Base-by-base conservation (phyloP, 306 rosid genomes). In the Hylodesmum podocarpum region DNA sequence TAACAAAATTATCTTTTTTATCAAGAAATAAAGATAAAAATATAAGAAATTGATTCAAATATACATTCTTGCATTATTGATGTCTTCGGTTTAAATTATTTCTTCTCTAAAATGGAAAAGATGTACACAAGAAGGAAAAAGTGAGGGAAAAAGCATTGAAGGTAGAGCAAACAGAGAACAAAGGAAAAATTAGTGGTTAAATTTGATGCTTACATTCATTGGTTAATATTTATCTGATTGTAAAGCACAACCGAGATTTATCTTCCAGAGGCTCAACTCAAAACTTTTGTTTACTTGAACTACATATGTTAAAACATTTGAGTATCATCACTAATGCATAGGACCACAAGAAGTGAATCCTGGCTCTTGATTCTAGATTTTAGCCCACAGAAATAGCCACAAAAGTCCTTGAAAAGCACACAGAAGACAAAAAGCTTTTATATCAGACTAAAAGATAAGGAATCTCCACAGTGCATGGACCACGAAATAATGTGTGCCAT, bases 341-440 rank as follows among this genome's bases (percentile, higher is more conserved):
- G 66, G 51, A 70, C 51, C 50, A 46, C 51, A 6, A 36, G 36
- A 5, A 49, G 16, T 40, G 65, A 66, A 53, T 24, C 18, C 15
- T 51, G 81, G 67, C 81, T 76, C 81, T 51, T 66, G 33, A 51
- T 66, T 50, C 79, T 66, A 66, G 74, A 37, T 16, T 16, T 37
- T 16, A 36, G 34, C 66, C 54, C 64, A 46, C 24, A 46, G 12
- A 31, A 8, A 31, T 73, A 62, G 14, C 31, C 4, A 36, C 40
- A 33, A 55, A 55, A 39, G 67, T 21, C 2, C 71, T 34, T 62
- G 65, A 22, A 49, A 75, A 49, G 31, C 41, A 76, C 41, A 76
- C 18, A 4, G 43, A 11, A 51, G 65, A 37, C 59, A 72, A 6
- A 59, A 39, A 43, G 41, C 59, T 16, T 16, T 41, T 73, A 21